A percentile compares a stretch with the other conserved stretches of the same genome.
Conservation (phyloP, 139 green algal genomes). For the Marvania coccoides region DNA sequence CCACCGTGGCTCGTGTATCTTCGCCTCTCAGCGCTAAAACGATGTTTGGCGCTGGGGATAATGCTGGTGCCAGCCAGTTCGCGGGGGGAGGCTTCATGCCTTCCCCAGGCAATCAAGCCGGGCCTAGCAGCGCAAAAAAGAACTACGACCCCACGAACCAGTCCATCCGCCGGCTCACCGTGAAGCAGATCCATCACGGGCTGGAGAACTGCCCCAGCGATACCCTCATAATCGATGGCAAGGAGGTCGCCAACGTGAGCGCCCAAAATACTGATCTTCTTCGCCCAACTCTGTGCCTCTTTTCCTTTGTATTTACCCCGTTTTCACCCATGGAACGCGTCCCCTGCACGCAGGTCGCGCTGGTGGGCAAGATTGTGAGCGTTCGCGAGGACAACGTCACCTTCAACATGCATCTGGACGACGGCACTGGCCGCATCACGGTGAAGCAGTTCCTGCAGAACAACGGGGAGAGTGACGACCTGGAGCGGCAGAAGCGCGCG, state of each 20-base stretch:
- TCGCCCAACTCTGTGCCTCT: background rate
- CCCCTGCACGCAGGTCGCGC: constrained; percentile 43
- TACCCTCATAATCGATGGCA: constrained; percentile 13
- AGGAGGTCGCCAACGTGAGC: constrained; percentile 24
- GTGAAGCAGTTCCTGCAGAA: constrained; percentile 49
- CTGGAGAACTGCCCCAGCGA: constrained; percentile 1
- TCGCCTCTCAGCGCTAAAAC: background rate
- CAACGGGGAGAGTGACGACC: constrained; percentile 26
- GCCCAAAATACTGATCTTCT: background rate
- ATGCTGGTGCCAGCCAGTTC: constrained; percentile 41
- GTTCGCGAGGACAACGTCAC: constrained; percentile 33
- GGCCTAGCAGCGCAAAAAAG: constrained; percentile 6
- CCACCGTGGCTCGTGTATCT: no score
- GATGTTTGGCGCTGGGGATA: constrained; percentile 4
- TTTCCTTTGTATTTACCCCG: background rate
- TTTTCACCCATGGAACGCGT: background rate
- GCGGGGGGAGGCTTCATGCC: constrained; percentile 63
- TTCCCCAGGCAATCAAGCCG: constrained; percentile 5
- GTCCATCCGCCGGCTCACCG: constrained; percentile 49
- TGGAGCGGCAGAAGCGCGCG: constrained; percentile 21
- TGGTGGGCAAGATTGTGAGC: constrained; percentile 57
- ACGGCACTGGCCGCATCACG: constrained; percentile 58
- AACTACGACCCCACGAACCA: constrained; percentile 21
- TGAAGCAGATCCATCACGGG: constrained; percentile 56
- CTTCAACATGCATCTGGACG: constrained; percentile 43